These are phyloP conservation scores for Pinus taeda DNA, from an alignment of 75 land plant species.

Conservation along the genomic window DNA sequence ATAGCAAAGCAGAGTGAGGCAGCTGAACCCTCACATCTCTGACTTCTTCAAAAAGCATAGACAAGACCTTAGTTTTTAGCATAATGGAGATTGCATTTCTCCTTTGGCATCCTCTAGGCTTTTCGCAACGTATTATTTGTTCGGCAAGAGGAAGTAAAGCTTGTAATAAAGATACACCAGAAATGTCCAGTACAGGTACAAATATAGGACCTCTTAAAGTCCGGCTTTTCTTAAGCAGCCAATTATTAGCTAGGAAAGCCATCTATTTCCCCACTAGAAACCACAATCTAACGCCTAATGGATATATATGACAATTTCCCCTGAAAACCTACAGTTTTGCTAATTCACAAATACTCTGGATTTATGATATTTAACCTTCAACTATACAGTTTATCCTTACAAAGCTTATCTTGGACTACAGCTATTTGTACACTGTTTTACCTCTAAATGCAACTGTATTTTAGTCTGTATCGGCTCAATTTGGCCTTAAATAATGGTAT, in stretches of 20 bases:
- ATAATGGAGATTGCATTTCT: conserved; percentile 36
- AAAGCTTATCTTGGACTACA: not conserved
- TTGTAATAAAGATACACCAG: not conserved
- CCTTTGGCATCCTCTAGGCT: conserved; percentile 28
- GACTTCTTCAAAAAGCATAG: conserved; percentile 60
- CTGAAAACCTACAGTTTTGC: too few relatives aligned
- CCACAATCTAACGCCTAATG: too few relatives aligned
- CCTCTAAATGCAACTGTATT: too few relatives aligned
- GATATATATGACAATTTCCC: too few relatives aligned
- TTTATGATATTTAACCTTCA: too few relatives aligned
- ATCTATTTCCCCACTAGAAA: not conserved
- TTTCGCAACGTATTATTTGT: conserved; percentile 8
- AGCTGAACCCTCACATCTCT: conserved; percentile 20
- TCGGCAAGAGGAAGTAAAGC: not conserved
- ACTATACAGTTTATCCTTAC: not conserved
- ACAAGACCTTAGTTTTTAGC: conserved; percentile 48
- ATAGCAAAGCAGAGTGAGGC: conserved; percentile 55
- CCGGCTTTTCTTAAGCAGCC: not conserved
- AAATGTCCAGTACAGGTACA: not conserved
- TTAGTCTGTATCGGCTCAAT: too few relatives aligned
- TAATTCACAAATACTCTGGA: too few relatives aligned
- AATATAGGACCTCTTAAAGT: not conserved
- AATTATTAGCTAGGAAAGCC: not conserved
- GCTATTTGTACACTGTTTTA: not conserved
- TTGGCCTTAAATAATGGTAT: too few relatives aligned